Evolutionary conservation across 495 filamentous ascomycete genomes (phyloP).

Genomic region (Aspergillus baeticus): DNA sequence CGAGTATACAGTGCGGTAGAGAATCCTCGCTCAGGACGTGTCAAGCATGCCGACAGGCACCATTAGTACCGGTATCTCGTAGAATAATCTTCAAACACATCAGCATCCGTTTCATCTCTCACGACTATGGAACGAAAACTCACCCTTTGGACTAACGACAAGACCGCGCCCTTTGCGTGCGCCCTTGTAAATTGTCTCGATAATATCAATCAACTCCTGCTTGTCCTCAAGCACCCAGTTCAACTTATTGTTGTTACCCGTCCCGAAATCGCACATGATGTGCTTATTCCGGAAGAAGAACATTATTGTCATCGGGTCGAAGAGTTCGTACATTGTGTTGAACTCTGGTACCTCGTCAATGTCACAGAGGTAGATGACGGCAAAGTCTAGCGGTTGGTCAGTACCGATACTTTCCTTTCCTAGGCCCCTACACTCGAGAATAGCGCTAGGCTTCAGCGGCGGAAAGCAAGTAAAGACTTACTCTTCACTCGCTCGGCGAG

Average conservation of each 20-base stretch:
- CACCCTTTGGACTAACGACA: conserved; percentile 90
- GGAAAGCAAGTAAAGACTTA: conserved; percentile 16
- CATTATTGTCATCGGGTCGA: conserved; percentile 71
- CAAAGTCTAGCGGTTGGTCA: conserved; percentile 39
- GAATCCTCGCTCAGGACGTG: too few relatives aligned
- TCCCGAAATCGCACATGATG: conserved; percentile 98
- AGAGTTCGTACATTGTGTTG: conserved; percentile 88
- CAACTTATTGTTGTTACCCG: conserved; percentile 97
- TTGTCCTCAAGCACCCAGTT: conserved; percentile 99
- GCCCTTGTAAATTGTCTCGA: conserved; percentile 96
- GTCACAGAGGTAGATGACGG: conserved; percentile 96
- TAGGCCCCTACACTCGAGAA: too few relatives aligned
- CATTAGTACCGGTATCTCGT: conserved; percentile 76
- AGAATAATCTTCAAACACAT: conserved; percentile 63
- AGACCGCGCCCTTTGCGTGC: conserved; percentile 96
- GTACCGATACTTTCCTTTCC: background rate
- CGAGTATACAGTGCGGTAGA: too few relatives aligned
- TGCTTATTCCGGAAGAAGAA: conserved; percentile 99
- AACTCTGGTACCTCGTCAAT: conserved; percentile 95
- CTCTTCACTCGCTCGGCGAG: conserved; percentile 49
- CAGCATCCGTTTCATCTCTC: conserved; percentile 9
- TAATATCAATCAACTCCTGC: conserved; percentile 97
- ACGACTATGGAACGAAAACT: background rate
- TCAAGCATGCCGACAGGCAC: background rate
- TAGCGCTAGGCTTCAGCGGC: background rate